These are phyloP conservation scores for Fagopyrum tataricum DNA, from an alignment of 148 eudicot species.

Conservation along the genomic window DNA sequence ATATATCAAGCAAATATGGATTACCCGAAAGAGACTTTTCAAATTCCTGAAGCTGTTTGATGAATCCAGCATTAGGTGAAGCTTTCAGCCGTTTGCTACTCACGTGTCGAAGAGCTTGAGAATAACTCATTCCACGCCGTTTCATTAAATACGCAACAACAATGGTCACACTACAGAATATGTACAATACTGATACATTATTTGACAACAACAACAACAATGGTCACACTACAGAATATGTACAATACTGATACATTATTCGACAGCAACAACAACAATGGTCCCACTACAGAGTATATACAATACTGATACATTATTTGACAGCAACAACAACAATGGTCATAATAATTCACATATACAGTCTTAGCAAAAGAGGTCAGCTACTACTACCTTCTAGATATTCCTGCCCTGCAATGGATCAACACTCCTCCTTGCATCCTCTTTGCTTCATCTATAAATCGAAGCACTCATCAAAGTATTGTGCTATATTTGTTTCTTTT, in stretches of 20 bases:
- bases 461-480: not conserved
- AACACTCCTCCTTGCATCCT: not conserved
- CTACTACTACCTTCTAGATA: constrained; percentile 7
- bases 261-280: not conserved
- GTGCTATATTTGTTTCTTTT: not conserved
- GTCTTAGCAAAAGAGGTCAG: not conserved
- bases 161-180: constrained; percentile 6
- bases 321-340: not conserved
- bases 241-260: not conserved
- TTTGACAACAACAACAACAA: not conserved
- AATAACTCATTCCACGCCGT: not conserved
- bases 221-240: constrained; percentile 4
- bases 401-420: not conserved
- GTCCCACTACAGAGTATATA: constrained; percentile 1
- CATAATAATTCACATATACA: not conserved
- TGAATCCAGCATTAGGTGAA: constrained; percentile 2
- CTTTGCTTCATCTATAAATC: constrained; percentile 9
- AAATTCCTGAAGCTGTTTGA: not conserved
- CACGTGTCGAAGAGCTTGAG: not conserved
- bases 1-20: too few relatives aligned
- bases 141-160: constrained; percentile 11
- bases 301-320: not conserved
- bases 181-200: not conserved
- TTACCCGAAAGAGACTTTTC: not conserved
- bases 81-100: not conserved